phyloP scores from a whole-genome alignment of 192 early-diverging fungal species.

The Dimargaris xerosporica region DNA sequence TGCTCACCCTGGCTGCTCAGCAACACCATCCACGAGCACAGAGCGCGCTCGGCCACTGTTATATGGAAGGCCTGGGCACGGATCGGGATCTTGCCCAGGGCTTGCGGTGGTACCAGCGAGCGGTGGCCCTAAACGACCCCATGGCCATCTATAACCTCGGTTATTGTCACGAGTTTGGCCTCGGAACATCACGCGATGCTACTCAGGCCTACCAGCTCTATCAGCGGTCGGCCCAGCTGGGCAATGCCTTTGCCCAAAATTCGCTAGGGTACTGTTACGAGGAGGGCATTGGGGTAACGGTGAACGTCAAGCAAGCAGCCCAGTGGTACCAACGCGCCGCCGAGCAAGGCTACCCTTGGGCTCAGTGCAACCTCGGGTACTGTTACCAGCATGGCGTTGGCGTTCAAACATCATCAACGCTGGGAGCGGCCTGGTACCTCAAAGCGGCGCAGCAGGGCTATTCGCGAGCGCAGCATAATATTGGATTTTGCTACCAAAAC shows the following conservation, averaged over 20 bases:
- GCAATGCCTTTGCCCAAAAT: conserved; percentile 64
- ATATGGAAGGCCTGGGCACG: conserved; percentile 72
- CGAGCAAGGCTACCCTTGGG: conserved; percentile 45
- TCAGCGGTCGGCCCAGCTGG: conserved; percentile 38
- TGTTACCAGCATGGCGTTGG: conserved; percentile 41
- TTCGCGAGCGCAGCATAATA: conserved; percentile 27
- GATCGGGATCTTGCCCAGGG: conserved; percentile 35
- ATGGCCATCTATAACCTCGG: conserved; percentile 62
- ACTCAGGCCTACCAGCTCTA: conserved; percentile 40
- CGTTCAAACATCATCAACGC: conserved; percentile 26
- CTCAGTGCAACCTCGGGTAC: conserved; percentile 53
- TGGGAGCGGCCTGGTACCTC: conserved; percentile 32
- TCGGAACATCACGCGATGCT: conserved; percentile 34
- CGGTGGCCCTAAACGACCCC: conserved; percentile 46
- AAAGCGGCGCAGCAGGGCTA: conserved; percentile 38
- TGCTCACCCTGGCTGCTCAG: conserved; percentile 48
- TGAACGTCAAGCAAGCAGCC: conserved; percentile 40
- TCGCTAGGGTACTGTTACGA: conserved; percentile 56
- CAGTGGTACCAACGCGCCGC: conserved; percentile 52
- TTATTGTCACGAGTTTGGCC: conserved; percentile 56
- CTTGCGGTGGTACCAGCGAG: conserved; percentile 43
- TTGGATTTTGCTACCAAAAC: conserved; percentile 46
- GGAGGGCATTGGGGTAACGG: conserved; percentile 45
- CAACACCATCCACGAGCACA: conserved; percentile 43
- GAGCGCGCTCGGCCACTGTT: conserved; percentile 65